These are phyloP conservation scores for Paramecium pentaurelia DNA, from an alignment of 73 alveolate genomes.

Conservation along the genomic window DNA sequence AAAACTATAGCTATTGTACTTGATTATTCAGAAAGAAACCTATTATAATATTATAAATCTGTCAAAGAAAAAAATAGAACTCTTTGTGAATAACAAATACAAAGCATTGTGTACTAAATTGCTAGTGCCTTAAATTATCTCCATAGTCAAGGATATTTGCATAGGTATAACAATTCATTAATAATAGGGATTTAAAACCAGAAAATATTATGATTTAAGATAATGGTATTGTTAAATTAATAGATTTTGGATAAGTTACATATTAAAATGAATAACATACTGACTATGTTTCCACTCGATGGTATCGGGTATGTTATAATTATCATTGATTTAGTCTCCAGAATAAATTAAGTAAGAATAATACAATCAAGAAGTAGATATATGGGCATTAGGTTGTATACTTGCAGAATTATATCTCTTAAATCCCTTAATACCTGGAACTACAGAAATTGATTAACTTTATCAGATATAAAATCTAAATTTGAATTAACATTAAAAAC, in stretches of 20 bases:
- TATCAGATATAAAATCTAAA: background rate
- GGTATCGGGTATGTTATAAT: constrained; percentile 1
- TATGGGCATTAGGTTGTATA: constrained; percentile 81
- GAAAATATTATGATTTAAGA: constrained; percentile 27
- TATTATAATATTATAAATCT: background rate
- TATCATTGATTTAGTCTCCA: background rate
- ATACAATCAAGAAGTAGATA: constrained; percentile 62
- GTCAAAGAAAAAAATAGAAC: constrained; percentile 21
- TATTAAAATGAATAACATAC: constrained; percentile 24
- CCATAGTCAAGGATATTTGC: constrained; percentile 8
- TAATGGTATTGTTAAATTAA: constrained; percentile 14
- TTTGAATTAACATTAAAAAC: background rate
- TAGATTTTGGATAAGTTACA: constrained; percentile 42
- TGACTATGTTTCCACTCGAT: constrained; percentile 26
- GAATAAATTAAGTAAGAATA: background rate
- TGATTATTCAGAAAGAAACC: constrained; percentile 1
- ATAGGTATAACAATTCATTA: background rate
- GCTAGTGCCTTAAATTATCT: constrained; percentile 21
- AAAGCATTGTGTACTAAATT: background rate
- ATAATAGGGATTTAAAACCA: constrained; percentile 4
- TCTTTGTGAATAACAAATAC: background rate
- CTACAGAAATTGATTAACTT: constrained; percentile 31
- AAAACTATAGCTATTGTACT: background rate
- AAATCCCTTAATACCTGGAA: constrained; percentile 63
- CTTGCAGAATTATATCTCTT: constrained; percentile 72